A percentile compares a stretch with the other conserved stretches of the same genome.
Evolutionary conservation across 2,329 filamentous ascomycete species (phyloP).

Genomic region (Fusarium sp.): DNA sequence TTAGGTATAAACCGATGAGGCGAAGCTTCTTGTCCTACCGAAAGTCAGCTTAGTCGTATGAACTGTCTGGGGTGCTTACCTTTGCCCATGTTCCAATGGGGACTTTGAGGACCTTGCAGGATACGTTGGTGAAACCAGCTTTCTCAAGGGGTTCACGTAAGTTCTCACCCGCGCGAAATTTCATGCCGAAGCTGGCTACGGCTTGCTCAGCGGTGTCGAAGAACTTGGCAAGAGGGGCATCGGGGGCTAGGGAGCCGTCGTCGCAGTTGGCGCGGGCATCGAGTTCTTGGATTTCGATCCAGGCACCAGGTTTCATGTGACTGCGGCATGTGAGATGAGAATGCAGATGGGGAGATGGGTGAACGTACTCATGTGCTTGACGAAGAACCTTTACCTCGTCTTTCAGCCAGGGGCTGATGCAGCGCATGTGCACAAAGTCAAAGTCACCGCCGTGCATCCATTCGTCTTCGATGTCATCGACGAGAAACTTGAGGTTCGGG

Average conservation of each 20-base stretch:
- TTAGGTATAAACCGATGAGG: constrained; percentile 25
- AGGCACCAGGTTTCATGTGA: constrained; percentile 31
- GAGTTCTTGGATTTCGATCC: constrained; percentile 48
- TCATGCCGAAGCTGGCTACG: constrained; percentile 46
- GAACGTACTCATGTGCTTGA: constrained; percentile 25
- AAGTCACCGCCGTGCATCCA: constrained; percentile 51
- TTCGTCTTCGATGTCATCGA: constrained; percentile 55
- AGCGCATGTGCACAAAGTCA: constrained; percentile 39
- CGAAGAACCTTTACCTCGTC: constrained; percentile 24
- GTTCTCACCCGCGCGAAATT: constrained; percentile 40
- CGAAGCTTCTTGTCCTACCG: constrained; percentile 34
- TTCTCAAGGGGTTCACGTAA: constrained; percentile 16
- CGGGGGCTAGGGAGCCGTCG: constrained; percentile 48
- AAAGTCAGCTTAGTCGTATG: accelerated
- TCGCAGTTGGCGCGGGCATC: constrained; percentile 50
- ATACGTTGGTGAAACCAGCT: constrained; percentile 29
- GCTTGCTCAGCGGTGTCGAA: constrained; percentile 33
- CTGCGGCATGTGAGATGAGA: neutral
- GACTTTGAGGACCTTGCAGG: constrained; percentile 32
- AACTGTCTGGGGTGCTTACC: neutral
- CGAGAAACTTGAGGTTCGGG: constrained; percentile 51
- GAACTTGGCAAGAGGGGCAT: constrained; percentile 44
- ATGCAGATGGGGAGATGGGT: accelerated
- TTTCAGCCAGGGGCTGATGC: constrained; percentile 36
- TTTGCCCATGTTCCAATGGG: constrained; percentile 37